These are phyloP conservation scores for Penicillium paneum DNA, from an alignment of 2,329 filamentous ascomycete species.

Conservation along the genomic window DNA sequence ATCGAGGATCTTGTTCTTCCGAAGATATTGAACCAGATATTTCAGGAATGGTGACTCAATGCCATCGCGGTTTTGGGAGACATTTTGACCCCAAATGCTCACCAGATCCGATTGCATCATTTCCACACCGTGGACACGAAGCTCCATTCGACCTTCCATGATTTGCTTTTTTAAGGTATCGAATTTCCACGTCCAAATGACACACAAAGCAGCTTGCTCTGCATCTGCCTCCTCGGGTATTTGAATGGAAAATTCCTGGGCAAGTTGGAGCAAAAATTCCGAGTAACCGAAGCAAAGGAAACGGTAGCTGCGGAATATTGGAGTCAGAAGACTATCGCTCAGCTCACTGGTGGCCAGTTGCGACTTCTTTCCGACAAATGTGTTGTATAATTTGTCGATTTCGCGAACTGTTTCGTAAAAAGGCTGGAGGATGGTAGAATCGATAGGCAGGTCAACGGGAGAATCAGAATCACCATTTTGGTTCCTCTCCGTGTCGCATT, in stretches of 20 bases:
- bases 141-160: conserved; percentile 82
- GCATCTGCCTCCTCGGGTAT: conserved; percentile 28
- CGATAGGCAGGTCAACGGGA: conserved; percentile 16
- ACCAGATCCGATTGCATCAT: conserved; percentile 70
- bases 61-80: conserved; percentile 47
- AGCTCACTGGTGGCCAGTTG: conserved; percentile 44
- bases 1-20: conserved; percentile 68
- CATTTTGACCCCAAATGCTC: conserved; percentile 59
- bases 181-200: conserved; percentile 64
- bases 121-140: conserved; percentile 76
- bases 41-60: conserved; percentile 52
- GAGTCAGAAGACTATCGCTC: conserved; percentile 37
- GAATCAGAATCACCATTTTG: conserved; percentile 23
- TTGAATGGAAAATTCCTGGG: conserved; percentile 35
- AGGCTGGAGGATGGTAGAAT: conserved; percentile 18
- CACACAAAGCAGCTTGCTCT: conserved; percentile 34
- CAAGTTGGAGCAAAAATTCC: conserved; percentile 34
- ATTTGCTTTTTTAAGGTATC: conserved; percentile 67
- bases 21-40: conserved; percentile 67
- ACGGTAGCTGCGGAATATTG: conserved; percentile 32
- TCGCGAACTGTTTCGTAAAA: conserved; percentile 31
- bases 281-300: conserved; percentile 30
- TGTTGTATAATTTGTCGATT: conserved; percentile 38
- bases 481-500: conserved; percentile 29
- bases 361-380: conserved; percentile 42